These are phyloP conservation scores for Picocystis sp. DNA, from an alignment of 163 green algal genomes.

Conservation along the genomic window DNA sequence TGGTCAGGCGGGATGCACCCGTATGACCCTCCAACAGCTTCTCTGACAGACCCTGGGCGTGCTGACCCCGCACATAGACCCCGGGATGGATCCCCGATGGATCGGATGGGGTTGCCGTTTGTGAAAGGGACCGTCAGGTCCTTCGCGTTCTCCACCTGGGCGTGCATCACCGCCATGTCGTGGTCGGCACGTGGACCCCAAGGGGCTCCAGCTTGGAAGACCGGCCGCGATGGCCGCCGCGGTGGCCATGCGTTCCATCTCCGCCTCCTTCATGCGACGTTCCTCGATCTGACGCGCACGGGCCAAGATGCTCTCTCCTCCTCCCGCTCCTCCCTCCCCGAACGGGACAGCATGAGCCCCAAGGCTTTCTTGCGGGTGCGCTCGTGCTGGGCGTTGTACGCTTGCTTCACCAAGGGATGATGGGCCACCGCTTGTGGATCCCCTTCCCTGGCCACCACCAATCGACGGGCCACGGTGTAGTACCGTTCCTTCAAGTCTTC, in stretches of 20 bases:
- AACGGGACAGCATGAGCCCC: slow-evolving; percentile 34
- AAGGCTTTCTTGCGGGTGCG: slow-evolving; percentile 47
- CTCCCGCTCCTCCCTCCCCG: slow-evolving; percentile 27
- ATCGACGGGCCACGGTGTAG: slow-evolving; percentile 54
- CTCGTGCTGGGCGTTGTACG: slow-evolving; percentile 40
- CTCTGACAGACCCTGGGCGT: no score
- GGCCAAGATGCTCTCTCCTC: slow-evolving; percentile 30
- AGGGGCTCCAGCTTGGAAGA: no score
- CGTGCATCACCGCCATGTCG: no score
- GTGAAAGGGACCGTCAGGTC: no score
- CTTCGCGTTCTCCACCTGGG: no score
- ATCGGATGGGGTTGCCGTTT: no score
- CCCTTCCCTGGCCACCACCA: slow-evolving; percentile 35
- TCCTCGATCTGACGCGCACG: slow-evolving; percentile 41
- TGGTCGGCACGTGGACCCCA: no score
- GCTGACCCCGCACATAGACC: no score
- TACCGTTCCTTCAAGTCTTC: slow-evolving; percentile 90
- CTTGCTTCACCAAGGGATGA: slow-evolving; percentile 31
- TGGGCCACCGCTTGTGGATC: slow-evolving; percentile 27
- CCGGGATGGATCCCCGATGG: no score
- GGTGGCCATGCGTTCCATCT: neutral
- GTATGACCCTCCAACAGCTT: no score
- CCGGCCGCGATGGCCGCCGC: no score
- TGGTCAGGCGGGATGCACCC: no score
- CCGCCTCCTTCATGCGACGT: slow-evolving; percentile 23